Evolutionary conservation across 225 moss, liverwort and hornwort species (phyloP).

Genomic region (Antitrichia curtipendula): DNA sequence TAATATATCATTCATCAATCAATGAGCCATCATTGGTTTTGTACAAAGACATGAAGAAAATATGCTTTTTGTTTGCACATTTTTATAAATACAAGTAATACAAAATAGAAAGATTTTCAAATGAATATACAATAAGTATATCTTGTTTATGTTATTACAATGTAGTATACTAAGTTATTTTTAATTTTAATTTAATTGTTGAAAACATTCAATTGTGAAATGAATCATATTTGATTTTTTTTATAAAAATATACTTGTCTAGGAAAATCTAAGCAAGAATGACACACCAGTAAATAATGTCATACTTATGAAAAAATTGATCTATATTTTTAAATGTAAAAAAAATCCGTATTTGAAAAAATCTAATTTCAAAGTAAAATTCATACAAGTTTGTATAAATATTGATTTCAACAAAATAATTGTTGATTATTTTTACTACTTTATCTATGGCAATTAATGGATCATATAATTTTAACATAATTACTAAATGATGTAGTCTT

Average conservation of each 20-base stretch:
- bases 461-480: neutral
- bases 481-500: neutral
- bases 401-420: neutral
- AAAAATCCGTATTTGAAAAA: neutral
- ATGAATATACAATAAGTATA: neutral
- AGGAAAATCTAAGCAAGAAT: too few relatives aligned
- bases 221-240: neutral
- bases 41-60: neutral
- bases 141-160: neutral
- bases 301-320: too few relatives aligned
- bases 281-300: too few relatives aligned
- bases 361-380: neutral
- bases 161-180: too few relatives aligned
- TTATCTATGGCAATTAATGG: neutral
- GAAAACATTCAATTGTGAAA: neutral
- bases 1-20: neutral
- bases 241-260: neutral
- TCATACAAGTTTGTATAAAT: neutral
- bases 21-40: neutral
- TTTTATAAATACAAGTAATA: neutral
- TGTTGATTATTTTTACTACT: neutral
- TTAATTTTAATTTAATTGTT: neutral
- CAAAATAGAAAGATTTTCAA: neutral
- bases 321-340: too few relatives aligned
- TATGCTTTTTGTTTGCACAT: neutral